Conservation (phyloP, 2,329 filamentous ascomycete genomes). For the Diaporthe humulicola region DNA sequence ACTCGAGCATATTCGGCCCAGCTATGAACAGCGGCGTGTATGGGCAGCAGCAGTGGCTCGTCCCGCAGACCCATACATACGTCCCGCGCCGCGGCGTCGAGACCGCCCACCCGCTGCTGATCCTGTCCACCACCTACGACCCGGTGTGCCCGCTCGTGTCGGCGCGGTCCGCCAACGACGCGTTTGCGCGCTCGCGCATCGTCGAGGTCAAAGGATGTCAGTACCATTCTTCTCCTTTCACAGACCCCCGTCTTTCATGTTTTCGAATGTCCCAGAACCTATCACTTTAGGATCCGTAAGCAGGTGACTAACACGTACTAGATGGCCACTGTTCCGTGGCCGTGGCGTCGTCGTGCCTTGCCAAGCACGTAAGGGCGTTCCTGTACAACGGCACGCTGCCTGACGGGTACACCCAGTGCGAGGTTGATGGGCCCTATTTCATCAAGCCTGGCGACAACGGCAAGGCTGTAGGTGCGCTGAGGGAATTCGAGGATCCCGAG, state of each 20-base stretch:
- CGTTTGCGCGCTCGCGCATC: constrained; percentile 54
- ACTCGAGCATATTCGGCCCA: constrained; percentile 49
- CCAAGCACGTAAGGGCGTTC: constrained; percentile 52
- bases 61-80: constrained; percentile 48
- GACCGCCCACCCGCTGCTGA: constrained; percentile 65
- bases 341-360: constrained; percentile 53
- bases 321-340: constrained; percentile 58
- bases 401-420: constrained; percentile 50
- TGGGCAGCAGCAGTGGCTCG: constrained; percentile 48
- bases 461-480: constrained; percentile 12
- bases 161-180: constrained; percentile 51
- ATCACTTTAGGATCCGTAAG: no score
- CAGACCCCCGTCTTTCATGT: no score
- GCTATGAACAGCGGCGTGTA: constrained; percentile 46
- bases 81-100: constrained; percentile 48
- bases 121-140: constrained; percentile 68
- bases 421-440: constrained; percentile 56
- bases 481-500: constrained; percentile 33
- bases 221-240: no score
- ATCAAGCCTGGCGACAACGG: constrained; percentile 45
- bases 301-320: no score
- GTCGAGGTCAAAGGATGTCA: constrained; percentile 57
- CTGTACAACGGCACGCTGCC: constrained; percentile 55
- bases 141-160: constrained; percentile 66
- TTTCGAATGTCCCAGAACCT: no score